A percentile compares a stretch with the other conserved stretches of the same genome.
phyloP scores from a whole-genome alignment of 148 eudicot species.

The Rhododendron vialii region DNA sequence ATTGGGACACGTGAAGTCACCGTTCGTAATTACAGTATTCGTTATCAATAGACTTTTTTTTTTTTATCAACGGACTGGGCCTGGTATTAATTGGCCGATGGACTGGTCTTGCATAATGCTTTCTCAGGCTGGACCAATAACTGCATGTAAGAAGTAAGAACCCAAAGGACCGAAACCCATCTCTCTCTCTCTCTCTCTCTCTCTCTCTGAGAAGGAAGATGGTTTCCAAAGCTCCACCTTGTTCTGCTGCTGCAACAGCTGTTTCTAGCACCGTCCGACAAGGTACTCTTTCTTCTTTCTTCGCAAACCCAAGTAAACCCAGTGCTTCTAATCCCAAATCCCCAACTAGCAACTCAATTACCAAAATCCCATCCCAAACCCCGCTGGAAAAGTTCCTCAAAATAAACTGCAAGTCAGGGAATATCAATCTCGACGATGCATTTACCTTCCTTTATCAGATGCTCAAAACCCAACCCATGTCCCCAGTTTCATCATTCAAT shows the following conservation, averaged over 20 bases:
- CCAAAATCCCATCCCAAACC: conserved; percentile 9
- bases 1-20: too few species aligned
- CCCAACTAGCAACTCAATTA: background rate
- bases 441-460: conserved; percentile 14
- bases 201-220: background rate
- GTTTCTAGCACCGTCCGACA: background rate
- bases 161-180: background rate
- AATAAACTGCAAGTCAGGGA: conserved; percentile 20
- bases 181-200: background rate
- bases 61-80: background rate
- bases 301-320: background rate
- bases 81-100: background rate
- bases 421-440: conserved; percentile 21
- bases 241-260: background rate
- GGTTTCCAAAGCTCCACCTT: background rate
- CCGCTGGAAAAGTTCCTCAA: conserved; percentile 16
- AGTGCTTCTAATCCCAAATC: background rate
- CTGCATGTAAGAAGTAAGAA: background rate
- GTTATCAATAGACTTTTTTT: too few species aligned
- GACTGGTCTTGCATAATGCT: background rate
- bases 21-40: too few species aligned
- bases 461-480: conserved; percentile 20
- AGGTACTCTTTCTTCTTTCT: conserved; percentile 16
- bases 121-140: background rate
- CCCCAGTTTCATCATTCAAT: conserved; percentile 25